A percentile compares a stretch with the other conserved stretches of the same genome.
Conservation (phyloP, 129 eudicot genomes). For the Mikania micrantha region DNA sequence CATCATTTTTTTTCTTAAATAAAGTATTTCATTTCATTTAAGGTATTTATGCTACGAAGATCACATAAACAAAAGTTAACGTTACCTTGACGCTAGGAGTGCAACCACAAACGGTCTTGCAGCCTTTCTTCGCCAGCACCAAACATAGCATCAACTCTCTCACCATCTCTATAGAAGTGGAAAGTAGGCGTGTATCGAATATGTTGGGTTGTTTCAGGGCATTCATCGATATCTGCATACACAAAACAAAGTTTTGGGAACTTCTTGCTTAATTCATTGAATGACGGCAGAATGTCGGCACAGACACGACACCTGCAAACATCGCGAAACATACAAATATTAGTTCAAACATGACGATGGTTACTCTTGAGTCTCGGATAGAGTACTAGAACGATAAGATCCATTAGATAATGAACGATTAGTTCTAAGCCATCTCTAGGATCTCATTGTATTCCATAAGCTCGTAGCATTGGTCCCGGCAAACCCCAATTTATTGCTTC, state of each 20-base stretch:
- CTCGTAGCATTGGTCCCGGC: no score
- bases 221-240: constrained; percentile 84
- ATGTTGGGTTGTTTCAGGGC: constrained; percentile 84
- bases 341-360: not conserved
- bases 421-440: no score
- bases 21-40: not conserved
- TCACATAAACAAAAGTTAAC: not conserved
- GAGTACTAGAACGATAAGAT: no score
- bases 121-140: constrained; percentile 92
- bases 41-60: not conserved
- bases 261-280: constrained; percentile 55
- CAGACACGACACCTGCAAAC: constrained; percentile 75
- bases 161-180: constrained; percentile 91
- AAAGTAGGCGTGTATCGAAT: constrained; percentile 88
- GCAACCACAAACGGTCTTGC: constrained; percentile 89
- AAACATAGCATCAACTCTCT: constrained; percentile 86
- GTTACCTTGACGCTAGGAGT: no score
- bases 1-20: no score
- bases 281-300: constrained; percentile 66
- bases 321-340: not conserved
- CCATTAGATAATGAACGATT: no score
- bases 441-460: no score
- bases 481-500: no score
- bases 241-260: constrained; percentile 68
- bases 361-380: no score